Evolutionary conservation across 352 stramenopile species (phyloP).

Genomic region (Phytopythium aichiense): DNA sequence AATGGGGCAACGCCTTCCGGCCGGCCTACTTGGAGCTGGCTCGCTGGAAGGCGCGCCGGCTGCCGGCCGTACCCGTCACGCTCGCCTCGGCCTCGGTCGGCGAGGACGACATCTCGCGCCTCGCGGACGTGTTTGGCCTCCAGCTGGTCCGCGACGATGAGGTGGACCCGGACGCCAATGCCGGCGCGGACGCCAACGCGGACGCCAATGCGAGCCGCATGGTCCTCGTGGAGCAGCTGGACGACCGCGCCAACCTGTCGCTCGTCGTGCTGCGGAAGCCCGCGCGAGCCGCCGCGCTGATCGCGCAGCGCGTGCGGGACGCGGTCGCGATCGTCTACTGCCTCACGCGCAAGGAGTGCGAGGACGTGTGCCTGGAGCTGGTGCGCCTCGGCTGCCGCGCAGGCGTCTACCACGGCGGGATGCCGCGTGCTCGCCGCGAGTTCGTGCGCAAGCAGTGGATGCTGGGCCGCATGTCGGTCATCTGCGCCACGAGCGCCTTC

Average conservation of each 20-base stretch:
- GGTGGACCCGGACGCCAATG: too few relatives aligned
- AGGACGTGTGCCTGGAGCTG: conserved; percentile 49
- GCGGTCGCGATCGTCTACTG: conserved; percentile 68
- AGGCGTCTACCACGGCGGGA: conserved; percentile 67
- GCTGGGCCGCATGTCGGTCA: conserved; percentile 59
- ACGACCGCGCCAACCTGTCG: conserved; percentile 56
- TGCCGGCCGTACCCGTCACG: conserved; percentile 54
- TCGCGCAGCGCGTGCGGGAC: conserved; percentile 23
- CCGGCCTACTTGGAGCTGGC: conserved; percentile 65
- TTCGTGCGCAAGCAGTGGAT: conserved; percentile 82
- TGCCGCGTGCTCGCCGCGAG: conserved; percentile 49
- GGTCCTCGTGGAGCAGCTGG: conserved; percentile 60
- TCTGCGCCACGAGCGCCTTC: conserved; percentile 78
- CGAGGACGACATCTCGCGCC: conserved; percentile 49
- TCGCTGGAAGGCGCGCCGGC: conserved; percentile 42
- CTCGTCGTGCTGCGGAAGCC: conserved; percentile 58
- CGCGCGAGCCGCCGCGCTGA: conserved; percentile 16
- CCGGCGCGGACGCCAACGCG: too few relatives aligned
- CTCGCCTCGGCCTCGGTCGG: conserved; percentile 69
- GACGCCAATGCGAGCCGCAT: conserved; percentile 15
- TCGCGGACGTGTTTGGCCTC: conserved; percentile 51
- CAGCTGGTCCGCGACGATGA: conserved; percentile 12
- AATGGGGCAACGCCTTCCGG: conserved; percentile 78
- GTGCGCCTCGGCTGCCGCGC: conserved; percentile 46
- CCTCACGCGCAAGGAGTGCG: conserved; percentile 65